These are phyloP conservation scores for Botrytis pseudocinerea DNA, from an alignment of 2,329 filamentous ascomycete genomes.

Conservation along the genomic window DNA sequence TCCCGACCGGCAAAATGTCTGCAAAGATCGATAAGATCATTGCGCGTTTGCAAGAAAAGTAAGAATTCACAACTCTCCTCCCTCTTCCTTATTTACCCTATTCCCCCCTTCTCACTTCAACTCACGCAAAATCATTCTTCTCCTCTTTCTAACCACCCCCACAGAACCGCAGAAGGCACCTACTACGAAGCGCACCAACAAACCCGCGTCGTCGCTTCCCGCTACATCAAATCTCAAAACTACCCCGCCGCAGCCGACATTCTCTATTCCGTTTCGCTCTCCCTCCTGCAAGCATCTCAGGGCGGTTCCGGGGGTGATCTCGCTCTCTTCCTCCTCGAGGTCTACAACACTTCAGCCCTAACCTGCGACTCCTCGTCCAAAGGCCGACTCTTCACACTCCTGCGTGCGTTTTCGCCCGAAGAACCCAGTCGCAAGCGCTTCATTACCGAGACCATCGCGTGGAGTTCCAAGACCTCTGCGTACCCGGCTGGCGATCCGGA, in stretches of 20 bases:
- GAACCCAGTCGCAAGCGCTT: slow-evolving; percentile 95
- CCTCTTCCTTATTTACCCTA: neutral
- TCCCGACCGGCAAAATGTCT: slow-evolving; percentile 40
- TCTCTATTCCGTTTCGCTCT: slow-evolving; percentile 77
- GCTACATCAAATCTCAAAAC: slow-evolving; percentile 86
- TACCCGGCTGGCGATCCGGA: slow-evolving; percentile 92
- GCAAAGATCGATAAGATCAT: slow-evolving; percentile 70
- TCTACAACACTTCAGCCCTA: slow-evolving; percentile 84
- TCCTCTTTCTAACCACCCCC: slow-evolving; percentile 21
- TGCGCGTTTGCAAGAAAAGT: slow-evolving; percentile 74
- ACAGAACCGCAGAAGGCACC: slow-evolving; percentile 82
- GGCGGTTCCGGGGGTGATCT: slow-evolving; percentile 91
- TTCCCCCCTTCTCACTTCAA: slow-evolving; percentile 23
- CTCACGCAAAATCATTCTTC: neutral
- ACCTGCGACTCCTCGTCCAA: slow-evolving; percentile 73
- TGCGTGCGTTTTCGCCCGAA: slow-evolving; percentile 76
- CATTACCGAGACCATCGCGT: slow-evolving; percentile 80
- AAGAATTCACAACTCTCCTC: slow-evolving; percentile 41
- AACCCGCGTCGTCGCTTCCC: slow-evolving; percentile 89
- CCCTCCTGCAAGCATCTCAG: slow-evolving; percentile 88
- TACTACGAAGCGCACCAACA: slow-evolving; percentile 99
- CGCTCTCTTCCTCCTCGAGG: slow-evolving; percentile 82
- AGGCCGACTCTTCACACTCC: slow-evolving; percentile 72
- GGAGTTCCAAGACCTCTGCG: slow-evolving; percentile 58
- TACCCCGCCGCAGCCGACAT: slow-evolving; percentile 86